Evolutionary conservation across 106 monocot genomes (phyloP).

Genomic region (Posidonia australis): DNA sequence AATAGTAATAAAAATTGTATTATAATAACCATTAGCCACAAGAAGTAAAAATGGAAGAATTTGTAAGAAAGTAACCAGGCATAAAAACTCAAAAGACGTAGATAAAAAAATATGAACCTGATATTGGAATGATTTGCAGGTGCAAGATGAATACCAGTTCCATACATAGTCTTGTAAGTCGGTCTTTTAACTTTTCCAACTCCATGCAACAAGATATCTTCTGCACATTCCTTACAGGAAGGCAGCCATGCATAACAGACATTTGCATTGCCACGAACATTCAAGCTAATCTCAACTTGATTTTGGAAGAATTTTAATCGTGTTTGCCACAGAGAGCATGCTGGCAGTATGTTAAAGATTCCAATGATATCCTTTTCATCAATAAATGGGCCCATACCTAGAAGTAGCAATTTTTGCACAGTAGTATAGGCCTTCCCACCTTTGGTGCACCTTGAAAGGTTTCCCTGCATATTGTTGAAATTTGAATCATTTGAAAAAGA

Average conservation of each 20-base stretch:
- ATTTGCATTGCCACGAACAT: conserved; percentile 53
- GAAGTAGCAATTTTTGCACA: conserved; percentile 51
- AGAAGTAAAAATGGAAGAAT: not conserved
- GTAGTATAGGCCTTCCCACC: conserved; percentile 12
- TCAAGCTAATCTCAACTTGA: conserved; percentile 35
- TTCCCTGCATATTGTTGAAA: conserved; percentile 5
- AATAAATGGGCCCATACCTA: conserved; percentile 34
- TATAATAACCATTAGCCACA: conserved; percentile 2
- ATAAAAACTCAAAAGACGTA: not conserved
- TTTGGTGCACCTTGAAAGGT: not conserved
- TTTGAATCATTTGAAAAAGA: conserved; percentile 1
- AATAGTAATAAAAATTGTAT: conserved; percentile 5
- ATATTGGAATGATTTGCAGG: conserved; percentile 48
- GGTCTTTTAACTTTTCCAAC: conserved; percentile 29
- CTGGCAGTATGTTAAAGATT: conserved; percentile 29
- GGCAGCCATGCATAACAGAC: conserved; percentile 75
- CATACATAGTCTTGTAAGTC: conserved; percentile 16
- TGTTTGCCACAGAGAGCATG: conserved; percentile 24
- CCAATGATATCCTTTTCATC: conserved; percentile 42
- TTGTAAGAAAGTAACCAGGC: not conserved
- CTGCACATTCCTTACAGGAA: conserved; percentile 40
- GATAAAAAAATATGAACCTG: conserved; percentile 32
- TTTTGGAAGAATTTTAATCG: conserved; percentile 40
- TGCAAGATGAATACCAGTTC: conserved; percentile 56
- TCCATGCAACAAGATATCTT: conserved; percentile 36